phyloP scores from a whole-genome alignment of 176 grass and related monocot genomes.

The Avena eriantha region DNA sequence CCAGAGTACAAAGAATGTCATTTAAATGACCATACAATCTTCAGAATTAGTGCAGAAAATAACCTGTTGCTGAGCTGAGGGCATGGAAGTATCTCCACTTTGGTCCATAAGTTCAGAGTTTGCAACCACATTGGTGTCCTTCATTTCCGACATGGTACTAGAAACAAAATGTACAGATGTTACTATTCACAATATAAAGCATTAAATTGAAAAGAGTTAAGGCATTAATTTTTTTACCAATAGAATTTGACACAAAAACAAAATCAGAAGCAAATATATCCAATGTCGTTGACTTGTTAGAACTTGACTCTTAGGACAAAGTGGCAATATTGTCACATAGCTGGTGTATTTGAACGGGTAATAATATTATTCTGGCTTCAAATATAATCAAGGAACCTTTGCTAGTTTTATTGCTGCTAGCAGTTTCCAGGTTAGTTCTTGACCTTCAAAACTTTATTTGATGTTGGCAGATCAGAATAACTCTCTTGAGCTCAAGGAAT shows the following conservation, averaged over 20 bases:
- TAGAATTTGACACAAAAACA: not conserved
- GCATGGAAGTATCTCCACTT: constrained; percentile 62
- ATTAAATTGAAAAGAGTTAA: not conserved
- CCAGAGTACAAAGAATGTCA: not conserved
- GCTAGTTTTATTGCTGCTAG: not conserved
- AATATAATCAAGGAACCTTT: constrained; percentile 14
- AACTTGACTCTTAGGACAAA: not conserved
- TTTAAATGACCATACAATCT: constrained; percentile 13
- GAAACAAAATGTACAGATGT: not conserved
- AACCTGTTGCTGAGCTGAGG: constrained; percentile 82
- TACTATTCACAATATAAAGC: not conserved
- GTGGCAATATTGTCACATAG: not conserved
- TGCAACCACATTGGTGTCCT: constrained; percentile 42
- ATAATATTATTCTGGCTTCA: constrained; percentile 8
- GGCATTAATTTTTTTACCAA: not conserved
- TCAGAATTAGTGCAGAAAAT: constrained; percentile 27
- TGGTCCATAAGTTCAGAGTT: constrained; percentile 69
- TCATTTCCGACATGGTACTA: constrained; percentile 55
- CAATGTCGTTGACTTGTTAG: not conserved
- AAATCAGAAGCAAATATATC: constrained; percentile 19
- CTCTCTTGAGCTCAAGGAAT: not conserved
- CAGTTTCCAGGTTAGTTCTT: not conserved
- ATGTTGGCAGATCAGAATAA: too few species aligned
- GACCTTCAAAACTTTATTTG: not conserved
- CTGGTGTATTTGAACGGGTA: not conserved